These are phyloP conservation scores for Oryza meyeriana DNA, from an alignment of 176 grass and related monocot species.

Conservation along the genomic window DNA sequence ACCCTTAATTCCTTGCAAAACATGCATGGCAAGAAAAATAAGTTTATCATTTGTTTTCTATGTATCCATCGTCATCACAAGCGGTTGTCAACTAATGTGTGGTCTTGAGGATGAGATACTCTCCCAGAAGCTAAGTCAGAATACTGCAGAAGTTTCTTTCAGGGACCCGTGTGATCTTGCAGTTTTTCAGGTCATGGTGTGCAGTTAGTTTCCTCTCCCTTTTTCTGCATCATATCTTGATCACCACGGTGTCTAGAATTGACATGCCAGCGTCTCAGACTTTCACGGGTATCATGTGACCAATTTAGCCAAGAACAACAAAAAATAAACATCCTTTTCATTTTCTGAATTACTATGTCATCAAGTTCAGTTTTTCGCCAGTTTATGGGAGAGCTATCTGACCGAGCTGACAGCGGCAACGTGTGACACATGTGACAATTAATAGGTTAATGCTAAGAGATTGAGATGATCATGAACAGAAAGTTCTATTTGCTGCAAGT, in stretches of 20 bases:
- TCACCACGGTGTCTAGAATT: conserved; percentile 27
- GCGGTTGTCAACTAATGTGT: background rate
- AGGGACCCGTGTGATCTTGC: background rate
- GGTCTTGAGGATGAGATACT: background rate
- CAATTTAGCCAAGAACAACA: background rate
- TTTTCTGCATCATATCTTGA: conserved; percentile 20
- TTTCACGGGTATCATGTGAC: conserved; percentile 32
- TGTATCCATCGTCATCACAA: background rate
- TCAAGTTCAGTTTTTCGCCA: background rate
- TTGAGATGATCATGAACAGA: background rate
- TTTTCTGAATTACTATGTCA: background rate
- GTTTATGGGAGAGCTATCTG: conserved; percentile 11
- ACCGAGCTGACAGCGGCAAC: background rate
- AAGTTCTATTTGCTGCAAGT: background rate
- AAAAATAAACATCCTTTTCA: background rate
- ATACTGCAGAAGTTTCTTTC: background rate
- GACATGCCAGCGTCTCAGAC: conserved; percentile 37
- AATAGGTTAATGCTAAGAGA: background rate
- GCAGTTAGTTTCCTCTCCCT: background rate
- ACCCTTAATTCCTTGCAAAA: background rate
- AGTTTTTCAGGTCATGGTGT: conserved; percentile 6
- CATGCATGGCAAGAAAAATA: background rate
- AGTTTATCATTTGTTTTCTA: background rate
- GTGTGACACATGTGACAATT: conserved; percentile 6
- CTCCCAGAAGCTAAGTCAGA: conserved; percentile 17